phyloP scores from a whole-genome alignment of 306 rosid genomes.

The Trichosanthes truncata region DNA sequence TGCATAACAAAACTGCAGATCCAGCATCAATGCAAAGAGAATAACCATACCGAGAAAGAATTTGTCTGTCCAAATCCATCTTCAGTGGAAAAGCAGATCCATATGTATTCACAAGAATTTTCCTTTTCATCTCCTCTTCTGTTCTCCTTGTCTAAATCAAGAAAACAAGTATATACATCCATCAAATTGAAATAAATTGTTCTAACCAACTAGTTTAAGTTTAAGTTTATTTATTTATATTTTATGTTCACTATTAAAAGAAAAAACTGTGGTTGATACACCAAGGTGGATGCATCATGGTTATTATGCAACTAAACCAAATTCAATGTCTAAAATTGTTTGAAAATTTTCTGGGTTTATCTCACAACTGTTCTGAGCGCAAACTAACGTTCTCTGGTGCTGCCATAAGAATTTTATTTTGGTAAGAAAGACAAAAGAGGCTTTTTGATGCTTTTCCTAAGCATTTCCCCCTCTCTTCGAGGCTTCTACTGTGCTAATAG shows the following conservation, averaged over 20 bases:
- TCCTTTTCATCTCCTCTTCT: slow-evolving; percentile 48
- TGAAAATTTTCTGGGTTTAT: not conserved
- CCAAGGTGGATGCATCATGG: not conserved
- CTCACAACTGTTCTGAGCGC: not conserved
- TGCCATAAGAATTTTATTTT: not conserved
- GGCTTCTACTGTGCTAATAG: not conserved
- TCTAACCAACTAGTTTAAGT: not conserved
- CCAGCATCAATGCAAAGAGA: not conserved
- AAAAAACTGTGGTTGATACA: not conserved
- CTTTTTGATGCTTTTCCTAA: not conserved
- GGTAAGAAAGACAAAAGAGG: not conserved
- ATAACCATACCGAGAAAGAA: slow-evolving; percentile 50
- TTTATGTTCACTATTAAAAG: not conserved
- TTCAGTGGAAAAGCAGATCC: slow-evolving; percentile 75
- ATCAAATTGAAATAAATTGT: not conserved
- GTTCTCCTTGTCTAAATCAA: slow-evolving; percentile 26
- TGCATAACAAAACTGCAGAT: not conserved
- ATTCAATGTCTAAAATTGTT: not conserved
- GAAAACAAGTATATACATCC: not conserved
- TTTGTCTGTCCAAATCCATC: slow-evolving; percentile 71
- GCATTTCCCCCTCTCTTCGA: not conserved
- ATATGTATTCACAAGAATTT: slow-evolving; percentile 42
- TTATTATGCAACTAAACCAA: not conserved
- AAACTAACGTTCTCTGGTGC: not conserved
- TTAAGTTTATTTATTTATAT: not conserved